Evolutionary conservation across 345 rosid species (phyloP).

Genomic region (Draba incana): DNA sequence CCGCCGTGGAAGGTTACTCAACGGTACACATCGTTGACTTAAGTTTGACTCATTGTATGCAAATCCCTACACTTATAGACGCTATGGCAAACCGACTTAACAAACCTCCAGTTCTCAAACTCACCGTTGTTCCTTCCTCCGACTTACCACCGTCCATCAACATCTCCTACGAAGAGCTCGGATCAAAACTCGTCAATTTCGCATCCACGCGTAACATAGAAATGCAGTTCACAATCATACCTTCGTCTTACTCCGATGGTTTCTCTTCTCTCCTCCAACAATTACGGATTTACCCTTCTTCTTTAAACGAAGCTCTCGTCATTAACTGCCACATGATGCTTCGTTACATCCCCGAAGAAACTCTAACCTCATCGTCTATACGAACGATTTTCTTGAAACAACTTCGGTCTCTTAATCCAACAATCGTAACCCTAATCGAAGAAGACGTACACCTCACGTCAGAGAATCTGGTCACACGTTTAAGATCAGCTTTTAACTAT

Average conservation of each 20-base stretch:
- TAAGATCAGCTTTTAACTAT: slow-evolving; percentile 55
- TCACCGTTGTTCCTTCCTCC: slow-evolving; percentile 70
- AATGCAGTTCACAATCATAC: slow-evolving; percentile 61
- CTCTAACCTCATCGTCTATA: slow-evolving; percentile 28
- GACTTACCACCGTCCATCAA: slow-evolving; percentile 52
- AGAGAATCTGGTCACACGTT: slow-evolving; percentile 48
- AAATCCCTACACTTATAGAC: slow-evolving; percentile 89
- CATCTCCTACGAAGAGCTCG: slow-evolving; percentile 70
- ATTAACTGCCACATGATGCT: slow-evolving; percentile 93
- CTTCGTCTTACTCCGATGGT: slow-evolving; percentile 67
- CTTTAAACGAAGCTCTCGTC: slow-evolving; percentile 71
- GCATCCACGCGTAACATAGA: slow-evolving; percentile 74
- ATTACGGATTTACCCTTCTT: slow-evolving; percentile 54
- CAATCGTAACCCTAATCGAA: slow-evolving; percentile 67
- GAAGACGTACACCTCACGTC: slow-evolving; percentile 86
- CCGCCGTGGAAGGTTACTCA: slow-evolving; percentile 77
- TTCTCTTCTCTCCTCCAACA: slow-evolving; percentile 72
- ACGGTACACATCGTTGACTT: slow-evolving; percentile 84
- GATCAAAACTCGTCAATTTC: slow-evolving; percentile 65
- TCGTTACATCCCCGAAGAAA: slow-evolving; percentile 77
- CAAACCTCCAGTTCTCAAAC: slow-evolving; percentile 64
- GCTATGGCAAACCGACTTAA: slow-evolving; percentile 61
- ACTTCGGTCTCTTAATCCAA: slow-evolving; percentile 68
- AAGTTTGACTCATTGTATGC: slow-evolving; percentile 93
- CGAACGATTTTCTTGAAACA: slow-evolving; percentile 65